Base-by-base conservation (phyloP, 2,329 filamentous ascomycete genomes). In the Biscogniauxia mediterranea region DNA sequence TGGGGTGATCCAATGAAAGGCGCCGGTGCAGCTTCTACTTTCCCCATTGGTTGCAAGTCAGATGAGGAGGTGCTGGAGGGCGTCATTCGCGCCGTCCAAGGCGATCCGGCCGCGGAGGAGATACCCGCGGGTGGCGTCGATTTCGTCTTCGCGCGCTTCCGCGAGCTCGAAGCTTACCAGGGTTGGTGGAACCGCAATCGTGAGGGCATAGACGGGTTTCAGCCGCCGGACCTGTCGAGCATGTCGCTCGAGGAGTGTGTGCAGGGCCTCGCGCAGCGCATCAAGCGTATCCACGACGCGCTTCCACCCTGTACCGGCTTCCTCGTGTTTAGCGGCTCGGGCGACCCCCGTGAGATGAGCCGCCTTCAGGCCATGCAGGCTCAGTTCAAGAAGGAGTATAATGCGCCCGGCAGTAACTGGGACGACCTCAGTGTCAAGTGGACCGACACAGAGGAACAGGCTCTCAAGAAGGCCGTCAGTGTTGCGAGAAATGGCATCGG, bases 1-100 rank as follows among this genome's bases (percentile, higher is more conserved):
- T 97, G 94, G 90, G 94, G 93, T 56, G 89, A 93, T 62, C 90
- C 91, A 15, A 78, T 79, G 57, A 83, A 83, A 69, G 85, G 85
- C 17, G 79, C 81, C 5, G 85, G 85, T 55, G 80, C 78, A 52
- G 83, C 83, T 52, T 84, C 86, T 3, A 85, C 80, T 3, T 77
- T 83, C 64, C 77, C 81, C 42, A 81, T 89, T 51, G 81, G 82
- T 17, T 89, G 86, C 73, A 77, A 75, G 51, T 82, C 80, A 52
- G 86, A 89, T 71, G 83, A 86, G 46, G 85, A 89, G 15, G 84
- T 87, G 11, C 76, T 80, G 49, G 73, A 77, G 5, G 81, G 80
- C 59, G 73, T 88, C 20, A 77, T 88, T 60, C 84, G 86, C 55
- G 85, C 86, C 21, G 79, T 88, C 11, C 75, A 79, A 23, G 86